Conservation (phyloP, 345 rosid species). For the Raphanus sativus region DNA sequence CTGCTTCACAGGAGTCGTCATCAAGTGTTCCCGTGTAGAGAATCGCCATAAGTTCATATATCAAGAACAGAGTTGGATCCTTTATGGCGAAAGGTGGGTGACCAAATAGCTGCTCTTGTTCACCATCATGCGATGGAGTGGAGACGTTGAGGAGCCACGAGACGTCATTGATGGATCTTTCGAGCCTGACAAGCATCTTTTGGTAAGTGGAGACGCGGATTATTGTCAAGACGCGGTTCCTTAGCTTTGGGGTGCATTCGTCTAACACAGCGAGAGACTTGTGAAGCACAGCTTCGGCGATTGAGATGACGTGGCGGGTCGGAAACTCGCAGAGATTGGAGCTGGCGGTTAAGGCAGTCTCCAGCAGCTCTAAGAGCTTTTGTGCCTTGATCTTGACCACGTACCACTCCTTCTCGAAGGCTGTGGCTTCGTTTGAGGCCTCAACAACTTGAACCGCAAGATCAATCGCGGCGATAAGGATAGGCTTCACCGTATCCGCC, state of each 20-base stretch:
- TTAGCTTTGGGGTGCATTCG: slow-evolving; percentile 60
- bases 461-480: slow-evolving; percentile 64
- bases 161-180: no score
- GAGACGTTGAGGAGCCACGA: no score
- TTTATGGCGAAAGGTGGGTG: no score
- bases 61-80: no score
- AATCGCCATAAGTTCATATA: no score
- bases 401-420: slow-evolving; percentile 62
- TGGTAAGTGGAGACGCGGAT: no score
- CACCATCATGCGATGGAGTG: no score
- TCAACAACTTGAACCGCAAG: slow-evolving; percentile 63
- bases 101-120: no score
- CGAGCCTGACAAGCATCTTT: no score
- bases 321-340: slow-evolving; percentile 83
- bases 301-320: slow-evolving; percentile 70
- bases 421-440: slow-evolving; percentile 53
- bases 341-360: slow-evolving; percentile 66
- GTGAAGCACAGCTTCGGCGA: slow-evolving; percentile 64
- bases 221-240: slow-evolving; percentile 26
- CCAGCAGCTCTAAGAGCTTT: slow-evolving; percentile 60
- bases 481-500: slow-evolving; percentile 72
- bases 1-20: no score
- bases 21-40: no score
- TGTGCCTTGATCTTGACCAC: slow-evolving; percentile 68
- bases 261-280: slow-evolving; percentile 56